phyloP scores from a whole-genome alignment of 2,329 filamentous ascomycete genomes.

The Colletotrichum sp. region DNA sequence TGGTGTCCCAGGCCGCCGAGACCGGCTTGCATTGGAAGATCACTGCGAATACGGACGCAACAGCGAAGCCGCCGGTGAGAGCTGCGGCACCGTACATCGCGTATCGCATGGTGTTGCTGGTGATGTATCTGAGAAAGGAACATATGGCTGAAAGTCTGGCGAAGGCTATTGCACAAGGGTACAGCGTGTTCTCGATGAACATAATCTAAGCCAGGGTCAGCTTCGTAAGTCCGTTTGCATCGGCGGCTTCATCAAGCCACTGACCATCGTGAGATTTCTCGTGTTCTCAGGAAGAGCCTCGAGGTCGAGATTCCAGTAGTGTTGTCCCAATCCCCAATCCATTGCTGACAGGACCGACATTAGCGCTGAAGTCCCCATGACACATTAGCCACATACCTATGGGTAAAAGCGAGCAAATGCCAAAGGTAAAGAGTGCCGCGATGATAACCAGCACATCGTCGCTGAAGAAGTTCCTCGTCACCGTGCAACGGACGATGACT shows the following conservation, averaged over 20 bases:
- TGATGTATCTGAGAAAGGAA: not conserved
- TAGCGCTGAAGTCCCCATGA: not conserved
- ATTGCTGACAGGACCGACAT: not conserved
- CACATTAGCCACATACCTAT: not conserved
- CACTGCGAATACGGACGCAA: conserved; percentile 1
- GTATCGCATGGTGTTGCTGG: not conserved
- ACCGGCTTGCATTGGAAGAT: conserved; percentile 14
- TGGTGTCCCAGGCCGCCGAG: conserved; percentile 30
- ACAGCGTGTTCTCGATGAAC: conserved; percentile 8
- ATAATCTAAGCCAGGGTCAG: not conserved
- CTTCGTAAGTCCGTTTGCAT: not conserved
- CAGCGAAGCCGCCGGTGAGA: not conserved
- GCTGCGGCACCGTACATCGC: not conserved
- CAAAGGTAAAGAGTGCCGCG: conserved; percentile 16
- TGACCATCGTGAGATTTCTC: not conserved
- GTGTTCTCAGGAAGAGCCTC: not conserved
- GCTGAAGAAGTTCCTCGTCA: conserved; percentile 12
- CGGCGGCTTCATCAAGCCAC: not conserved
- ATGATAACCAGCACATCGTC: conserved; percentile 18
- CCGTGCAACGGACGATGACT: conserved; percentile 10
- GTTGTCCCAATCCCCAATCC: conserved; percentile 11
- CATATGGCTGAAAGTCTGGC: not conserved
- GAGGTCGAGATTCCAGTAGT: conserved; percentile 2
- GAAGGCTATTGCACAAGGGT: conserved; percentile 7
- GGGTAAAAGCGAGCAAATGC: conserved; percentile 6